Conservation (phyloP, 768 basidiomycete genomes). For the Tricholoma sp. region DNA sequence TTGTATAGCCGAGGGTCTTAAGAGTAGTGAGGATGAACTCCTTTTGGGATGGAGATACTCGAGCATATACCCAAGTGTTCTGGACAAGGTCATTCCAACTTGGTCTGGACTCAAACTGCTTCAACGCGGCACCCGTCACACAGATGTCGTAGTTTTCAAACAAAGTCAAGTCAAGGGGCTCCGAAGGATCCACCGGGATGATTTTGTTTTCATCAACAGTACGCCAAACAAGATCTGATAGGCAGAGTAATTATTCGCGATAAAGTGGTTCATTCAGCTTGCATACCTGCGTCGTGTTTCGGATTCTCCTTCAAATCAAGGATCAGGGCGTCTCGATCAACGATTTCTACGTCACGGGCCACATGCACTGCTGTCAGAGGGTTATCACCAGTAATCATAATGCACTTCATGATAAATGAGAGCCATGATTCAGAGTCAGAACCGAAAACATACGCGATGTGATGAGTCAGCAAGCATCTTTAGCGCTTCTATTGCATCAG, state of each 20-base stretch:
- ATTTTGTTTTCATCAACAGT: slow-evolving; percentile 89
- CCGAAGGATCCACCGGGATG: slow-evolving; percentile 77
- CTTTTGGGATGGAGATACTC: slow-evolving; percentile 94
- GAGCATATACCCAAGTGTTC: slow-evolving; percentile 97
- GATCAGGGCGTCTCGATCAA: slow-evolving; percentile 92
- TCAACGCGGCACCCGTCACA: slow-evolving; percentile 90
- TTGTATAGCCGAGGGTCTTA: slow-evolving; percentile 84
- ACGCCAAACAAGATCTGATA: slow-evolving; percentile 81
- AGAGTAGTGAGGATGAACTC: slow-evolving; percentile 91
- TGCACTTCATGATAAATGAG: slow-evolving; percentile 51
- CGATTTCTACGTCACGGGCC: slow-evolving; percentile 93
- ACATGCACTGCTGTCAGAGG: slow-evolving; percentile 96
- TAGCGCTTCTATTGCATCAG: slow-evolving; percentile 84
- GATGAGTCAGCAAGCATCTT: slow-evolving; percentile 96
- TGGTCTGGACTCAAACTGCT: slow-evolving; percentile 69
- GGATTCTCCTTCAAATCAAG: slow-evolving; percentile 86
- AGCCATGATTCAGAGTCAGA: neutral
- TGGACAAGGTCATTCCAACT: slow-evolving; percentile 83
- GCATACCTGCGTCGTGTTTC: slow-evolving; percentile 58
- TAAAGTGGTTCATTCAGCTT: neutral
- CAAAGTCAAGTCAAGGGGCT: slow-evolving; percentile 72
- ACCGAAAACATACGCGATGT: slow-evolving; percentile 68
- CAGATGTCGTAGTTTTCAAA: slow-evolving; percentile 93
- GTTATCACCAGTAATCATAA: slow-evolving; percentile 99
- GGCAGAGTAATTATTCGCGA: neutral